Evolutionary conservation across 106 monocot genomes (phyloP).

Genomic region (Apostasia shenzhenica): DNA sequence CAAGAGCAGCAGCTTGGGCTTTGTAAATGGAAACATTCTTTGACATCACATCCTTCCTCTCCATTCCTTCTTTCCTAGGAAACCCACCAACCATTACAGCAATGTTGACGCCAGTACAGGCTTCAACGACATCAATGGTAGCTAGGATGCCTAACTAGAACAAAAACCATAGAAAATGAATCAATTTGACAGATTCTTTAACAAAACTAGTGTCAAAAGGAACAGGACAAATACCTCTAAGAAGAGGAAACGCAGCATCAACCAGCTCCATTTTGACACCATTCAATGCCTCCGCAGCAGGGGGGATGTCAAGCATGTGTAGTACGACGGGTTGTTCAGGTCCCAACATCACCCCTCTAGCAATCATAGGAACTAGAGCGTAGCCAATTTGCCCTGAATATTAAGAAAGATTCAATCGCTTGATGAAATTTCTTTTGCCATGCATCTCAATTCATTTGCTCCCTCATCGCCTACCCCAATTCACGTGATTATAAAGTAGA

Average conservation of each 20-base stretch:
- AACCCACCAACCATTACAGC: constrained; percentile 94
- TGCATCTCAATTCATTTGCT: background rate
- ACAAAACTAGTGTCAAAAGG: background rate
- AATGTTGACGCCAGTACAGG: constrained; percentile 72
- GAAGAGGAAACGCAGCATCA: constrained; percentile 94
- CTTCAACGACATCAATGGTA: constrained; percentile 80
- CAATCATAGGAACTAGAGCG: constrained; percentile 93
- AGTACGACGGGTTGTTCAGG: constrained; percentile 80
- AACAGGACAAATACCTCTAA: constrained; percentile 37
- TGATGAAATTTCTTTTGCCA: background rate
- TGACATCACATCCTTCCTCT: constrained; percentile 92
- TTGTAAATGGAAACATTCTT: constrained; percentile 96
- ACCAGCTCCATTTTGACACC: constrained; percentile 90
- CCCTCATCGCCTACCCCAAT: background rate
- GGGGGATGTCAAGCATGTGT: constrained; percentile 89
- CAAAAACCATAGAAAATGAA: background rate
- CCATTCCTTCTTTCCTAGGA: constrained; percentile 92
- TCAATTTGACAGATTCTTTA: background rate
- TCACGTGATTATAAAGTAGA: background rate
- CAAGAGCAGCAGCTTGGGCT: constrained; percentile 79
- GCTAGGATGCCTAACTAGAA: constrained; percentile 59
- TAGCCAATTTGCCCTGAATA: constrained; percentile 88
- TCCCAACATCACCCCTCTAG: constrained; percentile 80
- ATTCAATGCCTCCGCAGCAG: constrained; percentile 76
- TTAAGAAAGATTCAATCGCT: background rate